These are phyloP conservation scores for Scenedesmus sp. DNA, from an alignment of 163 green algal species.

Conservation along the genomic window DNA sequence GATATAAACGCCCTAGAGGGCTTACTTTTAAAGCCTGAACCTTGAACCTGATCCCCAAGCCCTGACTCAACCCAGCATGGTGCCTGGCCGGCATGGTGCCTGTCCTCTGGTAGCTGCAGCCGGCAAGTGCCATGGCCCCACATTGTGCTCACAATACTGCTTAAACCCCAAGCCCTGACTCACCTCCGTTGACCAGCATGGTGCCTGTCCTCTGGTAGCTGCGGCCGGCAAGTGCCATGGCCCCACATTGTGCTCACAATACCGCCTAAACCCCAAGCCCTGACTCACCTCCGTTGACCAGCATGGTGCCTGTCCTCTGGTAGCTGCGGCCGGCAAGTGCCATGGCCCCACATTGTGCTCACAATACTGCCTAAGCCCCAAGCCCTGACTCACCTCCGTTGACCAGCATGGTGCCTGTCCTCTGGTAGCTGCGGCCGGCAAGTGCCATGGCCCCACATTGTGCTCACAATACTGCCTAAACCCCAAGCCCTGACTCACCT, in stretches of 20 bases:
- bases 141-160: background rate
- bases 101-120: background rate
- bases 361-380: too few relatives aligned
- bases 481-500: background rate
- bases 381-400: background rate
- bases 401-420: too few relatives aligned
- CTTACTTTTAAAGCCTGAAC: background rate
- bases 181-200: background rate
- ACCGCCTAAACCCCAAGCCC: background rate
- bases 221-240: background rate
- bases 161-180: background rate
- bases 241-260: background rate
- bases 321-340: background rate
- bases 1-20: too few relatives aligned
- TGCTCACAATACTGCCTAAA: too few relatives aligned
- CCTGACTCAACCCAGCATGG: background rate
- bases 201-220: too few relatives aligned
- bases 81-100: too few relatives aligned
- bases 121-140: background rate
- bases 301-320: background rate
- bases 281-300: background rate
- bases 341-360: background rate
- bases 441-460: background rate
- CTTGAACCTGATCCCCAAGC: background rate
- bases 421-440: too few relatives aligned